phyloP scores from a whole-genome alignment of 139 green algal genomes.

The Chlamydomonas sphaeroides region DNA sequence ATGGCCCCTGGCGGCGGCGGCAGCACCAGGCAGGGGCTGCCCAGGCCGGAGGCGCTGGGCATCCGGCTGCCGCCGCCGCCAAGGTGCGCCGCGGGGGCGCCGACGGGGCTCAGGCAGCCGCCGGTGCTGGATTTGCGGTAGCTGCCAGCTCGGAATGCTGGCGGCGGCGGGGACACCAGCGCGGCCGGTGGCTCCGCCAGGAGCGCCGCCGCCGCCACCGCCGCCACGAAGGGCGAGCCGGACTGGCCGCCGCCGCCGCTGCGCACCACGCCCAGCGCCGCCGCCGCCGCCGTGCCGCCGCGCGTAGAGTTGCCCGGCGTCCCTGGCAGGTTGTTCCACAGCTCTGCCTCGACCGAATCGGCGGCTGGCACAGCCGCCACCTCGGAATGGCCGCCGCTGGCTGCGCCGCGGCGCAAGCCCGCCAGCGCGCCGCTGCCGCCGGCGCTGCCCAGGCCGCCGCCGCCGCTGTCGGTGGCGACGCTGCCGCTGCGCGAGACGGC shows the following conservation, averaged over 20 bases:
- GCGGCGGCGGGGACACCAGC: too few species aligned
- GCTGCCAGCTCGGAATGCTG: too few species aligned
- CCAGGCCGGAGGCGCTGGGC: not conserved
- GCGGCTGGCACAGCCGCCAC: too few species aligned
- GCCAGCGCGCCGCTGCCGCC: too few species aligned
- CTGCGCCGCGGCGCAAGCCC: too few species aligned
- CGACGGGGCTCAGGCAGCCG: not conserved
- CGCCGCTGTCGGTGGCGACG: too few species aligned
- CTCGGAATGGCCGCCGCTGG: too few species aligned
- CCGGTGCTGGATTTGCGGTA: not conserved
- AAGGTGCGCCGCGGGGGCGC: not conserved
- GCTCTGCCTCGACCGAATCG: not conserved
- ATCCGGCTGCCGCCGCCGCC: not conserved
- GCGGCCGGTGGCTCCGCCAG: too few species aligned
- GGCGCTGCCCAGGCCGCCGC: too few species aligned
- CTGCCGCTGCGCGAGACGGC: too few species aligned
- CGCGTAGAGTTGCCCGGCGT: not conserved
- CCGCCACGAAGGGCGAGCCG: not conserved
- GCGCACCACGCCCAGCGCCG: not conserved
- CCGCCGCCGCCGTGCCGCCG: not conserved
- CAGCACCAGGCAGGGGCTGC: slow-evolving; percentile 1
- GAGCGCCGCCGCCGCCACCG: too few species aligned
- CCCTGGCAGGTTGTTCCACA: slow-evolving; percentile 23
- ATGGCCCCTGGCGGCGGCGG: not conserved
- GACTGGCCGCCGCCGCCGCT: too few species aligned